Conservation (phyloP, 148 eudicot genomes). For the Camellia japonica region DNA sequence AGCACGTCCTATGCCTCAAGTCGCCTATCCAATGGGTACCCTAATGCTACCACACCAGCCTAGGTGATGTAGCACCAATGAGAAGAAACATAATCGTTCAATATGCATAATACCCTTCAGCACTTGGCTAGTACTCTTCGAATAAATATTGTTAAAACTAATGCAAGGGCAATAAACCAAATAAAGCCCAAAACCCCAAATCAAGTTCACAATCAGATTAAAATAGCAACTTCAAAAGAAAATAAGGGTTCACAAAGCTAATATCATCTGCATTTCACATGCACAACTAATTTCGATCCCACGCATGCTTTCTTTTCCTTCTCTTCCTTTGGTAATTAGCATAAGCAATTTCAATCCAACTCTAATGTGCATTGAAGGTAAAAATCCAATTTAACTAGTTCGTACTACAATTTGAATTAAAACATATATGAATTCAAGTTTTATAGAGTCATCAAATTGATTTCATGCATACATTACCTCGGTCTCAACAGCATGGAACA, state of each 20-base stretch:
- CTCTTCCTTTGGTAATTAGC: background rate
- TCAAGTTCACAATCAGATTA: background rate
- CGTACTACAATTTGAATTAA: background rate
- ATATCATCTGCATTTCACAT: background rate
- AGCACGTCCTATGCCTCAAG: background rate
- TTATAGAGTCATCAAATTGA: background rate
- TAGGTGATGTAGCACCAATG: background rate
- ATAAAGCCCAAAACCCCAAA: background rate
- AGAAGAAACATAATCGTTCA: too few species aligned
- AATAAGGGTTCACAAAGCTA: too few species aligned
- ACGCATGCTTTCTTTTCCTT: background rate
- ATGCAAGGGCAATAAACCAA: background rate
- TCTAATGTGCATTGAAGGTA: background rate
- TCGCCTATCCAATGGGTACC: background rate
- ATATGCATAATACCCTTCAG: background rate
- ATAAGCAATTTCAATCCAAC: background rate
- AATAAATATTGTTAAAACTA: background rate
- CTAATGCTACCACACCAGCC: background rate
- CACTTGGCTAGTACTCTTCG: background rate
- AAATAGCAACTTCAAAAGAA: background rate
- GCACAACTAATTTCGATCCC: background rate
- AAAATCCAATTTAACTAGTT: background rate
- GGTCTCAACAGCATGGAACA: background rate
- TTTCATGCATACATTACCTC: slow-evolving; percentile 13
- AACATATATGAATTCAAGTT: background rate